Conservation (phyloP, 2,329 filamentous ascomycete genomes). For the Delphinella strobiligena region DNA sequence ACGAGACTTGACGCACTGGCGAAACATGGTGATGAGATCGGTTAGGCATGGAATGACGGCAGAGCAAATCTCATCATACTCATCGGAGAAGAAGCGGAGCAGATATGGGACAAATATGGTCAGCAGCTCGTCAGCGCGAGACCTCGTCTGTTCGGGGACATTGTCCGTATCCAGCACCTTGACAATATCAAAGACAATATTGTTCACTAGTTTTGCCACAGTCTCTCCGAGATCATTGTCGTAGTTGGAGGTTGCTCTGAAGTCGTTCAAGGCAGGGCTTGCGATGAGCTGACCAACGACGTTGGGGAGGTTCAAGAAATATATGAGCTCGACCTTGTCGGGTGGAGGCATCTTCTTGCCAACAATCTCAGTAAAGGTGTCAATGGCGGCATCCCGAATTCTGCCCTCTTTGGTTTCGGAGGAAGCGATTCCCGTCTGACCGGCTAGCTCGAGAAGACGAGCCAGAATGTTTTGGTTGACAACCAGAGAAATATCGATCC, state of each 20-base stretch:
- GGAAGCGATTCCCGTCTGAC: conserved; percentile 50
- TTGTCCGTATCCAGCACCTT: conserved; percentile 64
- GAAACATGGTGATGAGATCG: conserved; percentile 81
- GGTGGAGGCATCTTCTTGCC: conserved; percentile 93
- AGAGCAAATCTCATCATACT: conserved; percentile 96
- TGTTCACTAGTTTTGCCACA: conserved; percentile 92
- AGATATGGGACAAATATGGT: conserved; percentile 77
- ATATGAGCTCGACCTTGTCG: conserved; percentile 90
- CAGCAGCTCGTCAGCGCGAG: conserved; percentile 69
- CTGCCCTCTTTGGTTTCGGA: conserved; percentile 52
- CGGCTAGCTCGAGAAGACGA: conserved; percentile 74
- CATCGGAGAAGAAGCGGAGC: conserved; percentile 89
- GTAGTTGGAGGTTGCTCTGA: conserved; percentile 71
- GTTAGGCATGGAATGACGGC: conserved; percentile 88
- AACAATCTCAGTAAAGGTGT: conserved; percentile 90
- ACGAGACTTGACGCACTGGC: conserved; percentile 57
- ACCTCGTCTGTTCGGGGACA: conserved; percentile 51
- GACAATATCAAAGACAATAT: conserved; percentile 74
- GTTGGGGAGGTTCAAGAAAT: conserved; percentile 74
- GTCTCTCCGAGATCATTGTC: conserved; percentile 92
- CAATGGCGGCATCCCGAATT: conserved; percentile 81
- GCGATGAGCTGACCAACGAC: conserved; percentile 78
- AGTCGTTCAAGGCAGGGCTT: conserved; percentile 68
- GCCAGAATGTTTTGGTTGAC: conserved; percentile 82
- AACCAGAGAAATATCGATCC: conserved; percentile 91